phyloP scores from a whole-genome alignment of 23 red algal species.

The Chondrus crispus region DNA sequence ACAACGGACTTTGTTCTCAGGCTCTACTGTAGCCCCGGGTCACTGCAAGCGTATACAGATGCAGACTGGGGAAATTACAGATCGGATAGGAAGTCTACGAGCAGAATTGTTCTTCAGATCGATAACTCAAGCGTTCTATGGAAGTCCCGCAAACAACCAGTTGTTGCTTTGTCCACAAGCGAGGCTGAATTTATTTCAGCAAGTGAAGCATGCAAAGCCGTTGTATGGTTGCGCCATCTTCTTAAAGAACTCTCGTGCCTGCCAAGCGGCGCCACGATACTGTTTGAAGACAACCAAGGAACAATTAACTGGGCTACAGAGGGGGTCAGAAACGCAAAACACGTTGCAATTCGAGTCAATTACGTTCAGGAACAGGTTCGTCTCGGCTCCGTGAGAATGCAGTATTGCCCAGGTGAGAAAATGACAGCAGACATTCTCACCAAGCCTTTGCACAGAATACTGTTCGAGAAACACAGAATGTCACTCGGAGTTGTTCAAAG shows the following conservation, averaged over 20 bases:
- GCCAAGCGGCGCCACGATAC: neutral
- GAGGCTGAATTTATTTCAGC: slow-evolving; percentile 42
- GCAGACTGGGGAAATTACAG: neutral
- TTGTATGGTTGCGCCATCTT: slow-evolving; percentile 4
- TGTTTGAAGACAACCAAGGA: too few species aligned
- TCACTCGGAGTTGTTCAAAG: too few species aligned
- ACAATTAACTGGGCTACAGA: too few species aligned
- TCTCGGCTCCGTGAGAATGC: too few species aligned
- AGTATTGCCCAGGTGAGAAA: too few species aligned
- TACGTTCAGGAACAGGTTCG: too few species aligned
- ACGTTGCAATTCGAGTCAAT: too few species aligned
- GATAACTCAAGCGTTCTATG: neutral
- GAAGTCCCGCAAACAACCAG: neutral
- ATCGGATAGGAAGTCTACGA: neutral
- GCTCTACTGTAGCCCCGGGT: too few species aligned
- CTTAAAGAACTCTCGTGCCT: neutral
- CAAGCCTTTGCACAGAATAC: too few species aligned
- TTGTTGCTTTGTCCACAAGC: neutral
- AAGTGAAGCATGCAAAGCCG: neutral
- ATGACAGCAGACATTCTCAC: too few species aligned
- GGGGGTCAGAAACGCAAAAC: neutral
- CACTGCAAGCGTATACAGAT: neutral
- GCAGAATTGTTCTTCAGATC: neutral
- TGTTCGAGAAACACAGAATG: too few species aligned
- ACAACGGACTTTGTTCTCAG: neutral